Evolutionary conservation across 768 basidiomycete genomes (phyloP), one percentile per base, ranked within the genome.

Genomic region (Termitomyces heimii): DNA sequence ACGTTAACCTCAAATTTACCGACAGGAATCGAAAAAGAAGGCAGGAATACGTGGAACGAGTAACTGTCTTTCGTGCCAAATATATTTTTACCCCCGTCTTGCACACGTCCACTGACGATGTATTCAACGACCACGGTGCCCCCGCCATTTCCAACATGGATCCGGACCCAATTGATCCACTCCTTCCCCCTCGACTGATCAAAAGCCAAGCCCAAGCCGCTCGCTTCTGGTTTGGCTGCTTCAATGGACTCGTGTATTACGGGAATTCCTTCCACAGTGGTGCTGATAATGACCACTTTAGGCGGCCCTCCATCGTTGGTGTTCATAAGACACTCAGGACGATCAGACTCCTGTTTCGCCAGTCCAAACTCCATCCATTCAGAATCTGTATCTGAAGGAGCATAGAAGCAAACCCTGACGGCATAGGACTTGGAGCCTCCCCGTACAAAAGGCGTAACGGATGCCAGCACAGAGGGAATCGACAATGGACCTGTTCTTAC

Each of bases 281-380:
- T 85, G 60, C 76, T 80, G 48, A 82, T 73, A 49, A 88, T 75
- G 16, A 84, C 77, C 48, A 85, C 75, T 54, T 70, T 75, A 44
- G 81, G 79, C 42, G 73, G 70, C 32, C 61, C 61, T 35, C 40
- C 56, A 46, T 65, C 62, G 35, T 63, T 58, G 48, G 59, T 58
- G 22, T 31, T 43, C 24, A 20, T 14, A 1, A 26, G 44, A 48
- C 51, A 53, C 13, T 60, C 53, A 26, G 68, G 58, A 50, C 66
- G 39, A 26, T 65, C 63, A 29, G 62, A 54, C 42, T 60, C 60
- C n/a, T 69, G 70, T 53, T 79, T 73, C 2, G 83, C 83, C 50
- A 92, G 73, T 28, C 88, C 88, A 63, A 92, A 90, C 67, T 90
- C 88, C 20, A 92, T 73, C 83, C 82, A 88, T 51, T 85, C 86